Evolutionary conservation across 202 grass and related monocot species (phyloP), one percentile per base, ranked within the genome.

Genomic region (Saccharum hybrid): DNA sequence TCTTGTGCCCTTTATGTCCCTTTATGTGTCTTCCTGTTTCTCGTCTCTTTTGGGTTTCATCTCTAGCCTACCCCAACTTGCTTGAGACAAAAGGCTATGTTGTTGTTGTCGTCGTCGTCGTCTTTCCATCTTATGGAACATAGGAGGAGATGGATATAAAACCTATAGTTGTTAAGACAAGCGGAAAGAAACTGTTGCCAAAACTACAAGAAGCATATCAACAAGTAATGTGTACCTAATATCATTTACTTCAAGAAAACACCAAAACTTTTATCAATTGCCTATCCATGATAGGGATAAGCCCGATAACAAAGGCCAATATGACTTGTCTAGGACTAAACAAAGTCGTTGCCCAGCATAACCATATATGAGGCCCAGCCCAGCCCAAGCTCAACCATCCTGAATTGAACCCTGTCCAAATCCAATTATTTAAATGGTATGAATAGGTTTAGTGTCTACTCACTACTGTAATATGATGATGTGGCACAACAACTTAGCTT

Each of bases 151-250:
- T 34, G 5, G 5, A 67, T 57, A 68, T 74, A 77, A 77, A 59
- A 70, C 4, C 39, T 62, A 41, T 56, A 68, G 23, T 57, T 33
- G 34, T 57, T 45, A 54, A 69, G 11, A 69, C 10, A 72, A 30
- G 38, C 21, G 0, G 11, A 28, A 56, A 37, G 10, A 40, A 84
- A 68, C 15, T 70, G 22, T 63, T 78, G 66, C 52, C 15, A 63
- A 78, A 42, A 78, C 19, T 48, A 19, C 23, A 63, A 71, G 30
- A 19, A 28, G 10, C 60, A 82, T 13, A 64, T 16, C 45, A 43
- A 48, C 43, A 46, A 7, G 5, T 66, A 34, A 63, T 49, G 81
- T 16, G n/a, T 34, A 49, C 12, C 30, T 23, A 14, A 11, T 75
- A 57, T 60, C 5, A 38, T 16, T 22, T 36, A 22, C 5, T 36